phyloP scores from a whole-genome alignment of 2,329 filamentous ascomycete species.

The Bimuria novae-zelandiae region DNA sequence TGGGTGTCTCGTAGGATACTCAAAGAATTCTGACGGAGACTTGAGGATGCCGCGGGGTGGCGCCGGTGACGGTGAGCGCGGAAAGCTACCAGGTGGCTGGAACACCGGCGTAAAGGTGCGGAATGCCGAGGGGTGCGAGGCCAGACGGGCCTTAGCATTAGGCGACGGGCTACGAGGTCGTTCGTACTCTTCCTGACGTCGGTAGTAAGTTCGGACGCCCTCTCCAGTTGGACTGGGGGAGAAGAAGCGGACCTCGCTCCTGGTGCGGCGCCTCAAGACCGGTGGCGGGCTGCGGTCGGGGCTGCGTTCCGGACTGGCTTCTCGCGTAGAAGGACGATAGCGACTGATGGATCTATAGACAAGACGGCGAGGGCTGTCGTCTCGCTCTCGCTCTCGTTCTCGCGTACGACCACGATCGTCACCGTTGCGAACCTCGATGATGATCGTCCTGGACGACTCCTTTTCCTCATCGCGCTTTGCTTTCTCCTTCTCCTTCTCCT shows the following conservation, averaged over 20 bases:
- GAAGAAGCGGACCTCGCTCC: constrained; percentile 17
- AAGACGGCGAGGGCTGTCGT: constrained; percentile 16
- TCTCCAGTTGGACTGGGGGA: constrained; percentile 27
- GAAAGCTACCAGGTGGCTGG: constrained; percentile 10
- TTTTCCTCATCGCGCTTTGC: constrained; percentile 19
- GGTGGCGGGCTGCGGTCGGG: constrained; percentile 12
- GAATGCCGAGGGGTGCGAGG: constrained; percentile 31
- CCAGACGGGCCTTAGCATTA: constrained; percentile 29
- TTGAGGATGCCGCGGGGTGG: constrained; percentile 34
- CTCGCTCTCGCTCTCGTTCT: constrained; percentile 25
- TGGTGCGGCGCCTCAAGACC: constrained; percentile 12
- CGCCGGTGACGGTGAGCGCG: constrained; percentile 9
- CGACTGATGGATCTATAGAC: constrained; percentile 25
- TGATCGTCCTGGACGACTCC: constrained; percentile 26
- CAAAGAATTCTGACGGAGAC: constrained; percentile 18
- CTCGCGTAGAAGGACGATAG: constrained; percentile 26
- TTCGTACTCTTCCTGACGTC: constrained; percentile 25
- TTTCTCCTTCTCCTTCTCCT: constrained; percentile 16
- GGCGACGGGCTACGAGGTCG: constrained; percentile 21
- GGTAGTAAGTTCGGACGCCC: constrained; percentile 11
- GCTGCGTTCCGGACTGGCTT: constrained; percentile 6
- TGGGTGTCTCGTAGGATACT: constrained; percentile 20
- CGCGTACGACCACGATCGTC: constrained; percentile 31
- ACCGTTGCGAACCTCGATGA: constrained; percentile 22
- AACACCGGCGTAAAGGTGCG: constrained; percentile 21